These are phyloP conservation scores for Leishmania lainsoni DNA, from an alignment of 208 protist species.

Conservation along the genomic window DNA sequence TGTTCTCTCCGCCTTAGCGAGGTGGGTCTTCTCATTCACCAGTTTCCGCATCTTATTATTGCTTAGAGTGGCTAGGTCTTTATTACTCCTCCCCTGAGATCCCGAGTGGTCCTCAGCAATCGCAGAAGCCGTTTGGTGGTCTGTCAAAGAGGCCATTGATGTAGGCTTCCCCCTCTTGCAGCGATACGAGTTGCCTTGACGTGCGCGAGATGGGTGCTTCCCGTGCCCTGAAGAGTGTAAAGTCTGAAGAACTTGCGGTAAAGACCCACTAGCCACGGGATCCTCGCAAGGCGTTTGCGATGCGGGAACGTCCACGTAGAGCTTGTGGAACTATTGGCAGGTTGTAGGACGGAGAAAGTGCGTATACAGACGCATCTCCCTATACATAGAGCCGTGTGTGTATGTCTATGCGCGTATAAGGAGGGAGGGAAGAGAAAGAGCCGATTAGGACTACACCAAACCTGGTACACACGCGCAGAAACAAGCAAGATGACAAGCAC, in stretches of 20 bases:
- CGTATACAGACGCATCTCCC: not conserved
- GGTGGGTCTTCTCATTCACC: not conserved
- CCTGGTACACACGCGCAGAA: too few relatives aligned
- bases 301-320: not conserved
- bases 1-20: not conserved
- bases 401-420: not conserved
- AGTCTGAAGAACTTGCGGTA: not conserved
- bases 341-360: not conserved
- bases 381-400: not conserved
- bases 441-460: too few relatives aligned
- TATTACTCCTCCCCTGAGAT: not conserved
- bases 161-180: not conserved
- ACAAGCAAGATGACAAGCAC: too few relatives aligned
- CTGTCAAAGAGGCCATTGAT: not conserved
- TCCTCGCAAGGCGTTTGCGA: not conserved
- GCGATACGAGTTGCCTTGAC: not conserved
- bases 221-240: not conserved
- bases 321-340: not conserved
- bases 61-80: too few relatives aligned
- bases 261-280: not conserved
- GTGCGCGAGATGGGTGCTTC: not conserved
- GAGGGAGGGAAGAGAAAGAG: too few relatives aligned
- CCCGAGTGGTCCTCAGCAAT: not conserved
- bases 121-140: not conserved
- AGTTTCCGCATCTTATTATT: not conserved